phyloP scores from a whole-genome alignment of 2,329 filamentous ascomycete genomes.

The Alternaria panax region DNA sequence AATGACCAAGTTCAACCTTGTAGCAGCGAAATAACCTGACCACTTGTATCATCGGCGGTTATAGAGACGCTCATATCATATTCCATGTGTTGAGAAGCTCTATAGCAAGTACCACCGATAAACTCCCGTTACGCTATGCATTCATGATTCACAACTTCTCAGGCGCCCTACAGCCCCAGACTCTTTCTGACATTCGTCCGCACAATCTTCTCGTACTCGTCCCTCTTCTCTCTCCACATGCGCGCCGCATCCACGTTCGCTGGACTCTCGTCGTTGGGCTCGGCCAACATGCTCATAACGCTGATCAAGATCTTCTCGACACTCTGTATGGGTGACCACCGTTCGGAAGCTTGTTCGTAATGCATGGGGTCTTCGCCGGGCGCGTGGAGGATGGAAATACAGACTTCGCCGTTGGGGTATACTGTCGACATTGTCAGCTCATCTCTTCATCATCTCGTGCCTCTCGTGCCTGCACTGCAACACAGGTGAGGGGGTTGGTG shows the following conservation, averaged over 20 bases:
- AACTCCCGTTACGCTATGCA: conserved; percentile 25
- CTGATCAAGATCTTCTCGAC: conserved; percentile 92
- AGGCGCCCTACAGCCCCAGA: conserved; percentile 40
- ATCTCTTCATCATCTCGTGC: not conserved
- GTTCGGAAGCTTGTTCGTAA: conserved; percentile 88
- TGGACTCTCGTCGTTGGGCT: conserved; percentile 93
- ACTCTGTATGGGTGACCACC: conserved; percentile 94
- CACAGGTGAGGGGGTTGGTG: not conserved
- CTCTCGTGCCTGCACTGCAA: not conserved
- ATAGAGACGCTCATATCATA: not conserved
- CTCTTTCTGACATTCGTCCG: conserved; percentile 61
- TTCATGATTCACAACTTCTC: conserved; percentile 7
- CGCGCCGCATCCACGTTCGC: conserved; percentile 94
- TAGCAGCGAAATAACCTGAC: not conserved
- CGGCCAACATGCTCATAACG: conserved; percentile 89
- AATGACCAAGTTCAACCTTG: not conserved
- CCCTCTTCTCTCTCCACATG: conserved; percentile 80
- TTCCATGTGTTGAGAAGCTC: not conserved
- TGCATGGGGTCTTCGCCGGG: conserved; percentile 93
- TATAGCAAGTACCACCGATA: not conserved
- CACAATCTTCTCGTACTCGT: conserved; percentile 80
- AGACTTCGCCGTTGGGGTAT: conserved; percentile 85
- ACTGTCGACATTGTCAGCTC: conserved; percentile 55
- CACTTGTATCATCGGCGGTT: not conserved
- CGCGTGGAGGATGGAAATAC: conserved; percentile 96